A percentile compares a stretch with the other conserved stretches of the same genome.
Conservation (phyloP, 306 rosid genomes). For the Corylus avellana region DNA sequence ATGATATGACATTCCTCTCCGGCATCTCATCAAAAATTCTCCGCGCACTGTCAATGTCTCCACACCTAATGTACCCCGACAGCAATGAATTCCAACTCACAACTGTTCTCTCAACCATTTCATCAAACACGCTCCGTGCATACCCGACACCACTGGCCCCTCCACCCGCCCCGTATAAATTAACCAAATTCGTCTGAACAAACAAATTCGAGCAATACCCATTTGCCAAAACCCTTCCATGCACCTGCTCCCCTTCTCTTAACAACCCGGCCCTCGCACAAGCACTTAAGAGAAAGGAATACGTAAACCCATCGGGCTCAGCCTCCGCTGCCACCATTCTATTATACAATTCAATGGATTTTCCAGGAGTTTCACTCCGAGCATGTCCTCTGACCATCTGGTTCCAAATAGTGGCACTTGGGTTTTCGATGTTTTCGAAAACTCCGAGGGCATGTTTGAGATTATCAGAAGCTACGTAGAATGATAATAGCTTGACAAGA, state of each 20-base stretch:
- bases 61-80: conserved; percentile 47
- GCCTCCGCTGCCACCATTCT: conserved; percentile 42
- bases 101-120: conserved; percentile 54
- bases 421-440: conserved; percentile 36
- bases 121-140: conserved; percentile 64
- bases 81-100: conserved; percentile 74
- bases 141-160: conserved; percentile 15
- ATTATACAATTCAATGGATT: conserved; percentile 44
- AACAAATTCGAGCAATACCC: conserved; percentile 65
- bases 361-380: conserved; percentile 32
- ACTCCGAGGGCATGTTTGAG: conserved; percentile 35
- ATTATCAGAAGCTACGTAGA: conserved; percentile 46
- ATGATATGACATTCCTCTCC: conserved; percentile 55
- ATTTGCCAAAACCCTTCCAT: conserved; percentile 48
- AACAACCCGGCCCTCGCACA: conserved; percentile 57
- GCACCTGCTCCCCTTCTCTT: conserved; percentile 68
- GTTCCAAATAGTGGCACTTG: conserved; percentile 62
- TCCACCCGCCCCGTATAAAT: conserved; percentile 36
- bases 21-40: conserved; percentile 59
- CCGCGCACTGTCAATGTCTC: conserved; percentile 46
- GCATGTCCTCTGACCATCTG: conserved; percentile 56
- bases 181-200: conserved; percentile 59
- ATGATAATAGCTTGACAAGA: conserved; percentile 46
- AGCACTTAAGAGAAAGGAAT: conserved; percentile 62
- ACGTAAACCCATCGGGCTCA: conserved; percentile 63